Conservation (phyloP, 148 eudicot species). For the Persicaria maculosa region DNA sequence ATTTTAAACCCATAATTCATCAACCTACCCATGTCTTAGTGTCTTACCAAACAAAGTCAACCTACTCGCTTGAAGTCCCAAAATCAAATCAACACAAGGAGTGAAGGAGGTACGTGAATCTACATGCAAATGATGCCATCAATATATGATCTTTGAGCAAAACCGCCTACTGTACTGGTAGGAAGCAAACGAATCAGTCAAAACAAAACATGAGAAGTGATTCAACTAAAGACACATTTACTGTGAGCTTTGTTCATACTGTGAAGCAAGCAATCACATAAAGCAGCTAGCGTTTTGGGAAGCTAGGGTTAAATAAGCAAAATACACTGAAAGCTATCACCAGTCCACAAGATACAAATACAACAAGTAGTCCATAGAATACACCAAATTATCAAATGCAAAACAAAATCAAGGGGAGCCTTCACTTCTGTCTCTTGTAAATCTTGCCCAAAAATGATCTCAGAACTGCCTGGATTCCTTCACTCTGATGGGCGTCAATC, state of each 20-base stretch:
- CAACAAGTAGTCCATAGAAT: background rate
- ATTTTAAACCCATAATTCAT: no score
- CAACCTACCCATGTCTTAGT: no score
- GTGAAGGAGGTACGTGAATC: no score
- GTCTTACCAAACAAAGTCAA: no score
- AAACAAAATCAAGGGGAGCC: background rate
- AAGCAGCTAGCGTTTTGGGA: background rate
- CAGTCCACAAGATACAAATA: background rate
- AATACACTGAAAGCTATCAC: background rate
- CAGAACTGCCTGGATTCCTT: slow-evolving; percentile 76
- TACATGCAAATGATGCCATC: no score
- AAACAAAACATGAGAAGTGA: no score
- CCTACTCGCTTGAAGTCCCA: no score
- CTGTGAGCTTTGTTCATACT: no score
- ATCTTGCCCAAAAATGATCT: slow-evolving; percentile 87
- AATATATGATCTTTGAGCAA: no score
- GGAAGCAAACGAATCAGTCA: no score
- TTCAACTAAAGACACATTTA: background rate
- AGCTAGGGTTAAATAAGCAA: background rate
- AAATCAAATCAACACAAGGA: no score
- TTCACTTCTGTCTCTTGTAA: slow-evolving; percentile 80
- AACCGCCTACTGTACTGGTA: no score
- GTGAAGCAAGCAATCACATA: background rate
- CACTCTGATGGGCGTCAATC: slow-evolving; percentile 77
- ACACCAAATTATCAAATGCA: background rate